Conservation (phyloP, 2,329 filamentous ascomycete species). For the Aspergillus ibericus region DNA sequence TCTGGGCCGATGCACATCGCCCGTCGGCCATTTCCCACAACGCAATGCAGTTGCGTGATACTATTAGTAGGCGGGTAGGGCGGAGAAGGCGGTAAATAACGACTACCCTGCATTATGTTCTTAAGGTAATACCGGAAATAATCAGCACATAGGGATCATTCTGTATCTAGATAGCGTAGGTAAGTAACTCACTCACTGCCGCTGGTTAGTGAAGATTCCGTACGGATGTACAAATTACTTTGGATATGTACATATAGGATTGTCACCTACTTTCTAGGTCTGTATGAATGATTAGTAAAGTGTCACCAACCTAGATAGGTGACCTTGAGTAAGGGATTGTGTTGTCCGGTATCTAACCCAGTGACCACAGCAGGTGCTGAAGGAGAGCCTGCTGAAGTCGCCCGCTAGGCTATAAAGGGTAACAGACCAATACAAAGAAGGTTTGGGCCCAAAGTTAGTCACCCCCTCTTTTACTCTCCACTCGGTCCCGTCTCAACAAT, state of each 20-base stretch:
- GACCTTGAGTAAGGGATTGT: neutral
- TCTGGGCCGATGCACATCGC: too few species aligned
- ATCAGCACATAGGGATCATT: too few species aligned
- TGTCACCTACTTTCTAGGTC: too few species aligned
- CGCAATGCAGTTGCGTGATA: too few species aligned
- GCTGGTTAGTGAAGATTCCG: too few species aligned
- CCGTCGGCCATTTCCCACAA: too few species aligned
- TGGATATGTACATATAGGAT: too few species aligned
- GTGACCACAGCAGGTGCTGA: neutral
- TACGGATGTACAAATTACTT: too few species aligned
- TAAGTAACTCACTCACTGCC: too few species aligned
- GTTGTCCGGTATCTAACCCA: neutral
- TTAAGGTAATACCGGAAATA: too few species aligned
- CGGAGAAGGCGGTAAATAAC: slow-evolving; percentile 9
- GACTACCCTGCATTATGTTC: neutral
- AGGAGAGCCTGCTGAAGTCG: neutral
- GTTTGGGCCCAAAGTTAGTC: neutral
- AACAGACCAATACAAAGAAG: neutral
- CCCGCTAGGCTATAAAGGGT: neutral
- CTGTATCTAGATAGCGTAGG: too few species aligned
- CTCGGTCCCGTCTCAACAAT: neutral
- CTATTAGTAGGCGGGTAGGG: slow-evolving; percentile 10
- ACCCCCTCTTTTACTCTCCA: neutral
- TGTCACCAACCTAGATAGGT: neutral
- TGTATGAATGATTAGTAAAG: neutral